Evolutionary conservation across 2,329 filamentous ascomycete species (phyloP), one percentile per base, ranked within the genome.

Genomic region (Cercospora sp.): DNA sequence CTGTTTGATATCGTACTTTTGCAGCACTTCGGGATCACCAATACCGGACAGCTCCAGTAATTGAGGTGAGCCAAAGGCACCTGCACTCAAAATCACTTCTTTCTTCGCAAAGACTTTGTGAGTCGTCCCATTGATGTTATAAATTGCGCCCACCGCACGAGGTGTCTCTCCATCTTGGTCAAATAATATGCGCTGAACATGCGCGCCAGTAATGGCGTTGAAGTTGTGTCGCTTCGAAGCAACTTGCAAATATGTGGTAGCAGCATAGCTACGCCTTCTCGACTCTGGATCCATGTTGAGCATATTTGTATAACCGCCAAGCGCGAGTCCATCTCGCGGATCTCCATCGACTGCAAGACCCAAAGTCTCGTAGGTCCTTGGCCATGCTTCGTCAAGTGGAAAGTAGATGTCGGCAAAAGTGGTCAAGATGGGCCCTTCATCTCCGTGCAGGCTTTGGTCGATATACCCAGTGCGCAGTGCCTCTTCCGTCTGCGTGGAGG

Each of bases 11-110:
- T 66, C 68, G 30, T 62, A 31, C 10, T 53, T 53, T 1, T 64
- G 20, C 8, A 74, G 65, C 9, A 71, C 7, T 1, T 42, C 33
- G 7, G 53, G 18, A 26, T 68, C 51, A 0, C 81, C 80, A 36
- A 82, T 76, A 5, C 80, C 80, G 5, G 78, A 80, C 33, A 81
- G 69, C 75, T 80, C 78, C 12, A 82, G 72, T 0, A 82, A 73
- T 55, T 82, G 79, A n/a, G 80, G 80, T 3, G 75, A 70, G 7
- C 75, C 68, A 45, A 80, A 75, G 2, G 75, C 76, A 8, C 80
- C 79, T 28, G 77, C 78, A 42, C 74, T 74, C 2, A 91, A 74
- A 30, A 90, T 82, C 10, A 90, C 82, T 72, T 90, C 88, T 63
- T 63, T 66, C n/a, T 28, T 62, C 5, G 74, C 72, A 9, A 40